Base-by-base conservation (phyloP, 805 yeast genomes). In the Zygosaccharomyces kombuchaensis region DNA sequence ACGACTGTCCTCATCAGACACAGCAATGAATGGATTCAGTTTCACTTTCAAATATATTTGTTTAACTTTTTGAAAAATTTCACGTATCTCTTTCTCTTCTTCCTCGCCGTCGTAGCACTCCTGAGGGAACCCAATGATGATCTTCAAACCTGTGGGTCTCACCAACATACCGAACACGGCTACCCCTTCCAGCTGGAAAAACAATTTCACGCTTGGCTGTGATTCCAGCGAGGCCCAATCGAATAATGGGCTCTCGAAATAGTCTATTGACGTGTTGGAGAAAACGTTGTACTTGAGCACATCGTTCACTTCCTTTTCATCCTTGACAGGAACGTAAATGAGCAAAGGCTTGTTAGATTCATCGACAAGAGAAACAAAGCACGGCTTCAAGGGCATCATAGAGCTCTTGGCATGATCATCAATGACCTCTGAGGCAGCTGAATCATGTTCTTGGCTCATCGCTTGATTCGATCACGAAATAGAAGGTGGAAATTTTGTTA, bases 241-340 rank as follows among this genome's bases (percentile, higher is more conserved):
- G 23, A 56, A 58, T 34, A 59, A 47, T 26, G 49, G 48, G 49
- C 64, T 60, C 9, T 57, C 61, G 37, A 65, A 63, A 38, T 62
- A 63, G 35, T 65, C 69, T 29, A 63, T 26, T 1, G 69, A 56
- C 22, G 61, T 56, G 45, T 65, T 65, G 1, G 67, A 61, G 19
- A 62, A 51, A 4, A 62, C 61, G 40, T 63, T 62, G 46, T 51
- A 65, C 43, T 63, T 58, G 22, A 65, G 43, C 6, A 51, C 59
- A 12, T 47, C 42, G 22, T 61, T 53, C 12, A 57, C 51, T 27
- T 59, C 59, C 5, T 48, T 34, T 5, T 45, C 32, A 9, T 49
- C 53, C n/a, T 42, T 10, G 10, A 51, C 46, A 9, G 55, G 50
- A 1, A 57, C 54, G 41, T 57, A 55, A 12, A 64, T 50, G n/a